Conservation (phyloP, 495 filamentous ascomycete genomes). For the Penicillium mononematosum region DNA sequence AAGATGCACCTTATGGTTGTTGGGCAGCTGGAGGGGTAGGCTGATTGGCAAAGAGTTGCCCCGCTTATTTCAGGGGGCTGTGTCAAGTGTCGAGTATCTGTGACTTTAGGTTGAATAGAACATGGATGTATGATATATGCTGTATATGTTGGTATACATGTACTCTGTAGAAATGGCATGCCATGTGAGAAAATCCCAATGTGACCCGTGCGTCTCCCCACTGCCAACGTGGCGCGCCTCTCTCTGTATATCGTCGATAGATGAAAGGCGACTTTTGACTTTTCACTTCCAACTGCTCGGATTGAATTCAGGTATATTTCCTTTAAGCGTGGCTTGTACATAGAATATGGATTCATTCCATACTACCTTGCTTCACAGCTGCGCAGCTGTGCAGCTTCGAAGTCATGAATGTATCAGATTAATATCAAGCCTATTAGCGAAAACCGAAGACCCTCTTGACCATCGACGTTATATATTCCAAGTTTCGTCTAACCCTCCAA, state of each 20-base stretch:
- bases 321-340: no score
- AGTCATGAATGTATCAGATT: no score
- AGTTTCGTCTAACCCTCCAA: no score
- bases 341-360: no score
- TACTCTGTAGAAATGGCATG: not conserved
- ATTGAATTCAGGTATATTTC: not conserved
- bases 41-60: constrained; percentile 2
- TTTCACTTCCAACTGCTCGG: not conserved
- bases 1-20: not conserved
- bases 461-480: no score
- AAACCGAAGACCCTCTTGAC: no score
- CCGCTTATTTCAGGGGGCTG: constrained; percentile 5
- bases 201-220: constrained; percentile 11
- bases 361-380: not conserved
- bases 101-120: not conserved
- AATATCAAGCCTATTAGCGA: no score
- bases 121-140: not conserved
- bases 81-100: not conserved
- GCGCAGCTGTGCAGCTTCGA: not conserved
- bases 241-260: not conserved
- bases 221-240: constrained; percentile 7
- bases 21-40: not conserved
- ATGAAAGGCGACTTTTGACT: not conserved
- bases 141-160: no score
- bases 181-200: not conserved